Evolutionary conservation across 2,329 filamentous ascomycete genomes (phyloP).

Genomic region (Cadophora luteo-olivacea): DNA sequence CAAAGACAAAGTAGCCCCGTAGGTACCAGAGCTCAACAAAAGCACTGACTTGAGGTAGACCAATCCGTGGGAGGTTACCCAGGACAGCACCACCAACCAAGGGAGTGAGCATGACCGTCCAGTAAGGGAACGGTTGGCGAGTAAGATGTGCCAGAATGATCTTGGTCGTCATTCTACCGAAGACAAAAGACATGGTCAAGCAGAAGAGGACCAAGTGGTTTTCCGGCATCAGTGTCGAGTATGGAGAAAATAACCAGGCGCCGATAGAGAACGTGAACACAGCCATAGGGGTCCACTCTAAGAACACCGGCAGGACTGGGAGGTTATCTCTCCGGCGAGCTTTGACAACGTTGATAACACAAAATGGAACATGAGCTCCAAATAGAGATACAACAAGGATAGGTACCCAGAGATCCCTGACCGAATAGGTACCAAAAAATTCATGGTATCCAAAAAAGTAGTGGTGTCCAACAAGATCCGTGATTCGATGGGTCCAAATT

Average conservation of each 20-base stretch:
- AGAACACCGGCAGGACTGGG: constrained; percentile 81
- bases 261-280: constrained; percentile 78
- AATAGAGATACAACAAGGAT: constrained; percentile 71
- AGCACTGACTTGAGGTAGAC: constrained; percentile 70
- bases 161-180: constrained; percentile 97
- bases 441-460: constrained; percentile 59
- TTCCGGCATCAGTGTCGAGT: constrained; percentile 79
- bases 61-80: constrained; percentile 81
- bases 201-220: constrained; percentile 94
- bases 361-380: constrained; percentile 82
- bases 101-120: constrained; percentile 89
- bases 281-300: constrained; percentile 92
- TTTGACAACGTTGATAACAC: constrained; percentile 82
- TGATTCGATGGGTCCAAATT: constrained; percentile 82
- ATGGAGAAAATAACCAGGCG: constrained; percentile 88
- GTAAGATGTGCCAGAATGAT: constrained; percentile 97
- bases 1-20: constrained; percentile 82
- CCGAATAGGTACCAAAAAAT: constrained; percentile 72
- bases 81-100: constrained; percentile 85
- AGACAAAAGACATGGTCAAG: constrained; percentile 93
- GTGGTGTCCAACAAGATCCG: constrained; percentile 68
- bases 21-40: constrained; percentile 80
- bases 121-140: constrained; percentile 92
- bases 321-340: constrained; percentile 76
- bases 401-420: constrained; percentile 88